Percentiles rank a stretch among this genome's conserved stretches.
phyloP scores from a whole-genome alignment of 176 grass and related monocot species.

The Thalia dealbata region DNA sequence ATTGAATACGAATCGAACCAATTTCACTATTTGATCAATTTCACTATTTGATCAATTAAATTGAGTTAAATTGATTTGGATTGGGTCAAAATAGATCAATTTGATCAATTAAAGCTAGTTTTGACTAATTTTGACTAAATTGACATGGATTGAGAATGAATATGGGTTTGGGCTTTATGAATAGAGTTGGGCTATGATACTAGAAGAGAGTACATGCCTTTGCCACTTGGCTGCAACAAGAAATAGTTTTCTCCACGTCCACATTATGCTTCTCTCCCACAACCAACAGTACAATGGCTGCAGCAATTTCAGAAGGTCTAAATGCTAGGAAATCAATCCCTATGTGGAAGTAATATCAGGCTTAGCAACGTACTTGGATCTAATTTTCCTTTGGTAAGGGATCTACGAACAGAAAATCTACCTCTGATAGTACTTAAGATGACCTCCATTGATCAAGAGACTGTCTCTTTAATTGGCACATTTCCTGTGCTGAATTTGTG shows the following conservation, averaged over 20 bases:
- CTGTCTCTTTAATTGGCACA: conserved; percentile 18
- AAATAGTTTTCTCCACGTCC: conserved; percentile 42
- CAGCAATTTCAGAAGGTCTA: conserved; percentile 76
- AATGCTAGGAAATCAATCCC: conserved; percentile 65
- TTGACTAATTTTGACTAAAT: too few species aligned
- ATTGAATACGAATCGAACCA: too few species aligned
- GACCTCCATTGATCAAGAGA: conserved; percentile 30
- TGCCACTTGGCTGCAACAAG: conserved; percentile 40
- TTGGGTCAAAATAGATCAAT: too few species aligned
- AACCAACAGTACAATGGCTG: conserved; percentile 47
- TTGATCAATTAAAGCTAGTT: too few species aligned
- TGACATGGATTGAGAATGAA: too few species aligned
- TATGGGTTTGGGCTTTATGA: too few species aligned
- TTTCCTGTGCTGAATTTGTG: conserved; percentile 36
- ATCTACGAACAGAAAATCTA: conserved; percentile 22
- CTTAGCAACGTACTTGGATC: conserved; percentile 23
- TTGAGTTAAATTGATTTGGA: too few species aligned
- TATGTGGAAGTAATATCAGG: conserved; percentile 24
- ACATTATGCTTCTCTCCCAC: conserved; percentile 44
- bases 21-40: too few species aligned
- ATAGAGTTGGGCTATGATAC: too few species aligned
- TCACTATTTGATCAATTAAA: too few species aligned
- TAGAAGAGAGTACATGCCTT: conserved; percentile 76
- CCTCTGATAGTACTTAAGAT: conserved; percentile 59
- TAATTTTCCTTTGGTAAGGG: background rate